These are phyloP conservation scores for Jatropha multifida DNA, from an alignment of 441 rosid genomes.

Conservation along the genomic window DNA sequence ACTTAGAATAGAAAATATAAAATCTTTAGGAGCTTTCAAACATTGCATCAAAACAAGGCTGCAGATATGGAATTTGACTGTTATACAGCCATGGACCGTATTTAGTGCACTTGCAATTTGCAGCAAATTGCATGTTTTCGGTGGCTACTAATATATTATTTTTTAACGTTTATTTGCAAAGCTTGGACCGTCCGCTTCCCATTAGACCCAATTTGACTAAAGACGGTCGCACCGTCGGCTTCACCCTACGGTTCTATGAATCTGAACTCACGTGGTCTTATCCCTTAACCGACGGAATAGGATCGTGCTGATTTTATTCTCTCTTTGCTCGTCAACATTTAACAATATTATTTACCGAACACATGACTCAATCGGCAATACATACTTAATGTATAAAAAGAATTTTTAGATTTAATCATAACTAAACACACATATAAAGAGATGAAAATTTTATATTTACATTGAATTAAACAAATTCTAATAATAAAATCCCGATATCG, in stretches of 20 bases:
- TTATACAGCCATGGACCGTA: background rate
- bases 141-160: background rate
- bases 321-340: background rate
- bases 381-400: no score
- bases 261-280: conserved; percentile 15
- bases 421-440: no score
- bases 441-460: no score
- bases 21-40: background rate
- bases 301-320: conserved; percentile 5
- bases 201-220: conserved; percentile 3
- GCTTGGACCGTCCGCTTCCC: background rate
- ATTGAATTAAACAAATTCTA: no score
- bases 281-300: conserved; percentile 17
- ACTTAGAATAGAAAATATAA: background rate
- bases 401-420: no score
- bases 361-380: no score
- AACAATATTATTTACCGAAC: no score
- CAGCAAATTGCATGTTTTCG: background rate
- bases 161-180: background rate
- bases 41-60: background rate
- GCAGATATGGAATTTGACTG: background rate
- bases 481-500: no score
- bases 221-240: conserved; percentile 27
- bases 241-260: conserved; percentile 14
- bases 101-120: background rate